Percentiles rank a stretch among this genome's conserved stretches.
Evolutionary conservation across 352 stramenopile genomes (phyloP).

Genomic region (Globisporangium heterothallicum): DNA sequence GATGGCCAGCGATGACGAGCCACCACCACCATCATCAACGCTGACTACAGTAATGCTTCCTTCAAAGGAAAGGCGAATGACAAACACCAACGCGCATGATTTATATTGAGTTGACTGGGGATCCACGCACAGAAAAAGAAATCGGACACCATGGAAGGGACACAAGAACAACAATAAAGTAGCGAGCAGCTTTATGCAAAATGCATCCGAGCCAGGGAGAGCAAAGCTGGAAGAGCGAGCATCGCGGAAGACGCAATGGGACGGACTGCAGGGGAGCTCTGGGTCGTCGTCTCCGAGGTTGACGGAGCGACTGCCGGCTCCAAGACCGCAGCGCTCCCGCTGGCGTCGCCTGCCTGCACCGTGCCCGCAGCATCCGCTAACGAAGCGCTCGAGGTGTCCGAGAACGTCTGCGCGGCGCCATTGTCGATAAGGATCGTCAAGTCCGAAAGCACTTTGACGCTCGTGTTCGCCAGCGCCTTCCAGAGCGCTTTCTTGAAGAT

Average conservation of each 20-base stretch:
- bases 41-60: too few relatives aligned
- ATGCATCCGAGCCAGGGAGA: neutral
- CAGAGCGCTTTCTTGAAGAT: slow-evolving; percentile 43
- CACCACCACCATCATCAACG: too few relatives aligned
- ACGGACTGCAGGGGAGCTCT: slow-evolving; percentile 11
- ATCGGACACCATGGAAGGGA: too few relatives aligned
- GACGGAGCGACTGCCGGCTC: neutral
- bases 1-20: neutral
- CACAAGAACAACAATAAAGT: neutral
- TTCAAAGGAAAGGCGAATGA: neutral
- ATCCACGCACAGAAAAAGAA: too few relatives aligned
- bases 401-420: slow-evolving; percentile 20
- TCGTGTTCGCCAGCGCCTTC: slow-evolving; percentile 25
- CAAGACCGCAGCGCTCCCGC: neutral
- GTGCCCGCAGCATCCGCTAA: slow-evolving; percentile 24
- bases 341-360: slow-evolving; percentile 18
- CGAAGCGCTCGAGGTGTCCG: slow-evolving; percentile 20
- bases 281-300: slow-evolving; percentile 12
- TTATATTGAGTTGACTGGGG: too few relatives aligned
- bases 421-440: slow-evolving; percentile 29
- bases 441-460: slow-evolving; percentile 38
- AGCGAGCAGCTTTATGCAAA: too few relatives aligned
- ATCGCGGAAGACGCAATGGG: neutral
- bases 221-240: neutral
- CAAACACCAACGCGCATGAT: too few relatives aligned